Base-by-base conservation (phyloP, 495 filamentous ascomycete genomes). In the Oleoguttula mirabilis region DNA sequence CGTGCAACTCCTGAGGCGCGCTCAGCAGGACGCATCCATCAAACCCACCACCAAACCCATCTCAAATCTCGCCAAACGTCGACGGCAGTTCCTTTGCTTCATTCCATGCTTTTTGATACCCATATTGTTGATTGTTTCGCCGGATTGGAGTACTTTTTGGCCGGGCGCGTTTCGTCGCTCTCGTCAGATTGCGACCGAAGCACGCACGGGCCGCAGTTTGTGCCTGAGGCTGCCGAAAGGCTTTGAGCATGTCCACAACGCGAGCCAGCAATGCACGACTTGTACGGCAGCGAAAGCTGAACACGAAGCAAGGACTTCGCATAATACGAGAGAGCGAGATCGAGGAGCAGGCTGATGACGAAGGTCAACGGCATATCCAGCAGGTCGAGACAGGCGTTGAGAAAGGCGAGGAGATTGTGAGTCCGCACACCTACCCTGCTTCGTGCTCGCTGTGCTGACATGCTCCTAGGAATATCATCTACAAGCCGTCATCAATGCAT, bases 321-420 rank as follows among this genome's bases (percentile, higher is more conserved):
- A 77, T 98, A 48, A 72, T 94, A 54, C 72, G 82, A 54, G 87
- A 96, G 68, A 71, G 84, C 55, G 83, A 95, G 45, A 81, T 96
- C 63, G 90, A 95, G 58, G 58, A 63, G 45, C 31, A 33, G 20
- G 43, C 48, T 7, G 60, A 75, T 56, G 79, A 83, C 45, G 79
- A 83, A 54, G 64, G 69, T 46, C 73, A 77, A 54, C 67, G 71
- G 51, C 66, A 72, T 64, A 66, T 75, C 66, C 72, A 84, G 62
- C 77, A 84, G 72, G 84, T 94, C 60, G 87, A 92, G 56, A 94
- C 88, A 44, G 90, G 90, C 52, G 90, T 98, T 47, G 90, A 98
- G 65, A 88, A 92, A 60, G 80, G 74, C 43, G 90, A 98, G 64
- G 88, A 98, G 72, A 88, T 82, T 68, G 90, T 94, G 63, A 76